These are phyloP conservation scores for Tricholomella constricta DNA, from an alignment of 768 basidiomycete species.

Conservation along the genomic window DNA sequence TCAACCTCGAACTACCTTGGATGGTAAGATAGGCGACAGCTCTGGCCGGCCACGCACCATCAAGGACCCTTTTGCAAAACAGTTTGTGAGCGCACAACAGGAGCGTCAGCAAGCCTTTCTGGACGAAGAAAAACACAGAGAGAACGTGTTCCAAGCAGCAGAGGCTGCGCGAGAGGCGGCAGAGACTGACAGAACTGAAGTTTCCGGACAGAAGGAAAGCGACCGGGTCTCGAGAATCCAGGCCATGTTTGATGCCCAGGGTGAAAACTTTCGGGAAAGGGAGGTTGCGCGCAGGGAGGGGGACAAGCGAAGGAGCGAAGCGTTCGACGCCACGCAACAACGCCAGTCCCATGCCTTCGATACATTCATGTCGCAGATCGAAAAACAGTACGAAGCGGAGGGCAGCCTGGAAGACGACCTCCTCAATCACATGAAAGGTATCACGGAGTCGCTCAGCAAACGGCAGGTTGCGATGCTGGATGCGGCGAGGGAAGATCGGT, in stretches of 20 bases:
- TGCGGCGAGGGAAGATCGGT: not conserved
- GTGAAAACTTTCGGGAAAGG: not conserved
- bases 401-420: not conserved
- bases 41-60: not conserved
- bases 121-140: not conserved
- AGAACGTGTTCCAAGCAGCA: constrained; percentile 1
- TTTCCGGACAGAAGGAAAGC: not conserved
- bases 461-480: not conserved
- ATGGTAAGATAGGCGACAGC: too few species aligned
- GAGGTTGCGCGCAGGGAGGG: not conserved
- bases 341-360: not conserved
- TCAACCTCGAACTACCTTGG: too few species aligned
- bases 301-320: not conserved
- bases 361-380: not conserved
- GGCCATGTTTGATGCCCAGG: not conserved
- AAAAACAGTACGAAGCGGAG: constrained; percentile 3
- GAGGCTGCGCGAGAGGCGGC: constrained; percentile 1
- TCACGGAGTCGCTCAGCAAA: not conserved
- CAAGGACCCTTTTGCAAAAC: not conserved
- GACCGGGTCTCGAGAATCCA: not conserved
- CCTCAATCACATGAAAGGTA: not conserved
- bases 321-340: not conserved
- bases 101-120: not conserved
- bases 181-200: not conserved
- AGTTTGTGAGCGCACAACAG: not conserved